Percentiles rank a stretch among this genome's conserved stretches.
These are phyloP conservation scores for Alternaria burnsii DNA, from an alignment of 2,329 filamentous ascomycete genomes.

Conservation along the genomic window DNA sequence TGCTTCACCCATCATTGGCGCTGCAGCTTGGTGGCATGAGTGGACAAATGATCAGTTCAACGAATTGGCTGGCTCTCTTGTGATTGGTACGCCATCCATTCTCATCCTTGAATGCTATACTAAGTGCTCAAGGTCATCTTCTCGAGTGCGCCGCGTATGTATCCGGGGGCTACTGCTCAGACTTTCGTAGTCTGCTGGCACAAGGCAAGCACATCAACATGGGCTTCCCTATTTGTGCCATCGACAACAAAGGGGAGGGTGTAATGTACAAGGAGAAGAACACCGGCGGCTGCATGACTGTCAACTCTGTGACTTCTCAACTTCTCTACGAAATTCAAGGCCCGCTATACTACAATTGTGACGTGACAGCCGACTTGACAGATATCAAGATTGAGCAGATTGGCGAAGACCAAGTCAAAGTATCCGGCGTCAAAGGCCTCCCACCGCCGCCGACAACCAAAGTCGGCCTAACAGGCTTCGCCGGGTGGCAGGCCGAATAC, in stretches of 20 bases:
- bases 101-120: background rate
- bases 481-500: conserved; percentile 59
- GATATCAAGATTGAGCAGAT: conserved; percentile 49
- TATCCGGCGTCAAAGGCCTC: conserved; percentile 50
- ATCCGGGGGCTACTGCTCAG: conserved; percentile 45
- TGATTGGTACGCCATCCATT: conserved; percentile 18
- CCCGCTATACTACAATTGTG: conserved; percentile 61
- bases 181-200: conserved; percentile 49
- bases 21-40: conserved; percentile 61
- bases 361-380: conserved; percentile 34
- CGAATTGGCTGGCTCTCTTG: conserved; percentile 46
- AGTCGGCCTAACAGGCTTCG: conserved; percentile 56
- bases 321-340: conserved; percentile 55
- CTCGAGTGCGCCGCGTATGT: conserved; percentile 53
- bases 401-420: conserved; percentile 54
- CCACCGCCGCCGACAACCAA: conserved; percentile 61
- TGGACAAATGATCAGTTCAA: conserved; percentile 55
- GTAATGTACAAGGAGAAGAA: conserved; percentile 44
- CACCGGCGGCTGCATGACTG: conserved; percentile 44
- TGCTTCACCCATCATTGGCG: conserved; percentile 55
- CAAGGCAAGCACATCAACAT: conserved; percentile 50
- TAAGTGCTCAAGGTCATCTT: conserved; percentile 55
- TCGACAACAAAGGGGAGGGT: conserved; percentile 29
- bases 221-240: conserved; percentile 35
- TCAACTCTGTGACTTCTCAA: conserved; percentile 61